Conservation (phyloP, 768 basidiomycete genomes). For the Chalciporus piperatus region DNA sequence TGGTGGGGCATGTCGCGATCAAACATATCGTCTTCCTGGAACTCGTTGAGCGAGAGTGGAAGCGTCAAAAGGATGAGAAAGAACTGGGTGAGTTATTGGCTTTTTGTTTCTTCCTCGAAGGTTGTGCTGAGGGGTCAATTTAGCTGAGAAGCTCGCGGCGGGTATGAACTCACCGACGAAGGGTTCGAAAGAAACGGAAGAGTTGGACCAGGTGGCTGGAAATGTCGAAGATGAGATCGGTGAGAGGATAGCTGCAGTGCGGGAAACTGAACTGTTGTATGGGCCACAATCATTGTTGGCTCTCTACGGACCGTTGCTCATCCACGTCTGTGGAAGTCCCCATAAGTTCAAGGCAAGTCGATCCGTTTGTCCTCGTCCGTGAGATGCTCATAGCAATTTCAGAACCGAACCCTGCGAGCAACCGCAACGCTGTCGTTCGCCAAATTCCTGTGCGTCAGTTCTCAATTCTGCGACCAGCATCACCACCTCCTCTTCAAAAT, state of each 20-base stretch:
- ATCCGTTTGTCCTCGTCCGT: not conserved
- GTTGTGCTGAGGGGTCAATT: not conserved
- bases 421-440: slow-evolving; percentile 87
- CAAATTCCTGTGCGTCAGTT: slow-evolving; percentile 95
- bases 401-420: slow-evolving; percentile 86
- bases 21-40: slow-evolving; percentile 98
- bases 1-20: slow-evolving; percentile 95
- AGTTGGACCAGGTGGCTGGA: slow-evolving; percentile 95
- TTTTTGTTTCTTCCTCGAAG: not conserved
- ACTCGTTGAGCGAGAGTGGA: slow-evolving; percentile 93
- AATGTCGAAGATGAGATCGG: slow-evolving; percentile 99
- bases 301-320: slow-evolving; percentile 85
- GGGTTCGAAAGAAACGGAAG: slow-evolving; percentile 64
- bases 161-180: slow-evolving; percentile 36
- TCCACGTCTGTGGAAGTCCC: slow-evolving; percentile 87
- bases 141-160: slow-evolving; percentile 61
- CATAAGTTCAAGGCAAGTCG: slow-evolving; percentile 78
- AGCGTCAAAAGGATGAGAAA: slow-evolving; percentile 90
- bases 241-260: slow-evolving; percentile 78
- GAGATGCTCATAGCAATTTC: slow-evolving; percentile 8
- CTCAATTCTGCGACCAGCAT: slow-evolving; percentile 89
- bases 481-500: slow-evolving; percentile 90
- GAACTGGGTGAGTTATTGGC: slow-evolving; percentile 55
- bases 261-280: slow-evolving; percentile 86
- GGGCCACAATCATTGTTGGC: slow-evolving; percentile 79